Conservation (phyloP, 2,329 filamentous ascomycete species). For the Ceratocystis variospora region DNA sequence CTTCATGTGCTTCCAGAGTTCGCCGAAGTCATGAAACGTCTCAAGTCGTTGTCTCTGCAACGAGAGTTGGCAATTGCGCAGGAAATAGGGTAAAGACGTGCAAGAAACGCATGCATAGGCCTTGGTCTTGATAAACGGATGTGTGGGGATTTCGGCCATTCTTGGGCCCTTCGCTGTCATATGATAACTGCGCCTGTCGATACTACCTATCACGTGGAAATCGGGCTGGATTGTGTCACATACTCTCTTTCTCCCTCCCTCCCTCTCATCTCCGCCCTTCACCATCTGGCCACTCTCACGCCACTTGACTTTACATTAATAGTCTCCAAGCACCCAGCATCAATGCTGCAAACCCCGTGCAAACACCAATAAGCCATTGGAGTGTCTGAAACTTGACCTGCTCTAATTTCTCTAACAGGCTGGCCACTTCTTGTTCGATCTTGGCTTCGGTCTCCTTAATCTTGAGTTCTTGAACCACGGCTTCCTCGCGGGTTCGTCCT, state of each 20-base stretch:
- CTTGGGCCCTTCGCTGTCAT: neutral
- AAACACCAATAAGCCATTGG: conserved; percentile 92
- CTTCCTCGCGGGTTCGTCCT: conserved; percentile 88
- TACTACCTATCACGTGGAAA: neutral
- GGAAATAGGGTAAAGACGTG: neutral
- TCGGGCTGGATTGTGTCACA: neutral
- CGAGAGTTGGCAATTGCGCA: neutral
- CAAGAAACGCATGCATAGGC: neutral
- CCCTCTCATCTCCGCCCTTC: neutral
- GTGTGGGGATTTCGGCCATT: neutral
- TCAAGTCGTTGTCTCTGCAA: neutral
- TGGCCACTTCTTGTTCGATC: conserved; percentile 94
- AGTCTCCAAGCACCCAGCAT: conserved; percentile 57
- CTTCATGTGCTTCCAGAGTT: neutral
- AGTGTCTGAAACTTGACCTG: conserved; percentile 95
- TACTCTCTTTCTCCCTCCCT: neutral
- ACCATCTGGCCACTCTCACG: neutral
- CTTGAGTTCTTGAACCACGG: conserved; percentile 90
- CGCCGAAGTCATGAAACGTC: neutral
- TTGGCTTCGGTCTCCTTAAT: conserved; percentile 98
- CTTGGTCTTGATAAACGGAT: neutral
- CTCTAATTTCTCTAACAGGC: conserved; percentile 79
- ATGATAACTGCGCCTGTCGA: neutral
- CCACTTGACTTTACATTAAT: conserved; percentile 39
- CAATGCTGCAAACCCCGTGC: conserved; percentile 52